Conservation (phyloP, 768 basidiomycete species). For the Krasilnikovozyma curviuscula region DNA sequence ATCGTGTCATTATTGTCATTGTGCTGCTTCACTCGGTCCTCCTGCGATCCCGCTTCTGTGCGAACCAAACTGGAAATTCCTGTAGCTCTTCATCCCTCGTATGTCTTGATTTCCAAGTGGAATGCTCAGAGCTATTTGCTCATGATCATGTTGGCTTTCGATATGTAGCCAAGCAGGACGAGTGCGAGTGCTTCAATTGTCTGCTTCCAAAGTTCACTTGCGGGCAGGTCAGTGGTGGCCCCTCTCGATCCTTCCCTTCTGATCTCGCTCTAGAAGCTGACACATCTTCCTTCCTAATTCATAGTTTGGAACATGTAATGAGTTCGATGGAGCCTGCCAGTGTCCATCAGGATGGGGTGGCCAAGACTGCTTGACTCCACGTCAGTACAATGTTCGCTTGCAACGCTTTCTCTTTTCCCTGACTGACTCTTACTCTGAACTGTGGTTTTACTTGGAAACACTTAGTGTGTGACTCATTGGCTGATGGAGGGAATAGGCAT, state of each 20-base stretch:
- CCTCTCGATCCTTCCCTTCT: background rate
- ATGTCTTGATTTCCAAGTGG: background rate
- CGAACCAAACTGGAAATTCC: background rate
- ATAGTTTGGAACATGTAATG: conserved; percentile 62
- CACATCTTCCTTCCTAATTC: background rate
- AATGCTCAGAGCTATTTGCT: too few species aligned
- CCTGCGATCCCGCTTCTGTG: background rate
- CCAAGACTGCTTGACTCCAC: conserved; percentile 77
- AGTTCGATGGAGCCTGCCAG: conserved; percentile 85
- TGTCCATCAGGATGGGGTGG: conserved; percentile 97
- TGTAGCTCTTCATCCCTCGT: background rate
- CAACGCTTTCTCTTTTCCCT: background rate
- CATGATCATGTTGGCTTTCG: too few species aligned
- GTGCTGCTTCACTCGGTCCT: background rate
- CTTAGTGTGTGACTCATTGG: conserved; percentile 79
- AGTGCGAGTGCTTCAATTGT: conserved; percentile 67
- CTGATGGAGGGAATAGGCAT: conserved; percentile 68
- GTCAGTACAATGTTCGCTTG: conserved; percentile 34
- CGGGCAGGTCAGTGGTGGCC: conserved; percentile 37
- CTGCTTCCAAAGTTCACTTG: conserved; percentile 76
- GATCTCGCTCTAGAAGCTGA: background rate
- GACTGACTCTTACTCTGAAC: conserved; percentile 4
- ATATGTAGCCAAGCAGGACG: conserved; percentile 7
- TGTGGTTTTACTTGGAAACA: background rate
- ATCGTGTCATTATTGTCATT: too few species aligned